Evolutionary conservation across 2,329 filamentous ascomycete genomes (phyloP).

Genomic region (Hypoxylon sp.): DNA sequence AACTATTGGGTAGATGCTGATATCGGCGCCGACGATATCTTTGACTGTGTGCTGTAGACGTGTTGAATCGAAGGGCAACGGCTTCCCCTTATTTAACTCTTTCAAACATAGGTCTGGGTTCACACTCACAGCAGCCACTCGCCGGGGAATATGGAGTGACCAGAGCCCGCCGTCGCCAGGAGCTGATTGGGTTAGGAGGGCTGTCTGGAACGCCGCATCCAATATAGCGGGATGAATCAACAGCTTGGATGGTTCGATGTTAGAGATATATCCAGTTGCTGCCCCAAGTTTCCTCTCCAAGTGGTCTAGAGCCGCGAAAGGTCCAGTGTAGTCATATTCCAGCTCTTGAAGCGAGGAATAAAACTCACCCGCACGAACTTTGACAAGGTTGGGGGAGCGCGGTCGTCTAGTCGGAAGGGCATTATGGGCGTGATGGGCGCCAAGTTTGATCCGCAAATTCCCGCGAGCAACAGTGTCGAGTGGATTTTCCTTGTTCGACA

Average conservation of each 20-base stretch:
- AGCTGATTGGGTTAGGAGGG: slow-evolving; percentile 42
- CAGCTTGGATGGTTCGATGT: not conserved
- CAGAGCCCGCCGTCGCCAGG: slow-evolving; percentile 43
- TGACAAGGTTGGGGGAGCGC: not conserved
- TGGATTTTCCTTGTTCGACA: not conserved
- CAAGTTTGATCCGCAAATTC: no score
- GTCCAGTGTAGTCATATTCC: not conserved
- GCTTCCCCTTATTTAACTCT: not conserved
- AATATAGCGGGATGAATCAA: slow-evolving; percentile 43
- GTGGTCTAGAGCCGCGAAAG: not conserved
- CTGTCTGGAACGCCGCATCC: slow-evolving; percentile 45
- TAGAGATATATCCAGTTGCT: not conserved
- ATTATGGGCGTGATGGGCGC: no score
- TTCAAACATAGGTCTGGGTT: not conserved
- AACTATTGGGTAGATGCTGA: slow-evolving; percentile 3
- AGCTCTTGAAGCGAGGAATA: not conserved
- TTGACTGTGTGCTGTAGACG: not conserved
- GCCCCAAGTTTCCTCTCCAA: not conserved
- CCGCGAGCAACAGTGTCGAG: no score
- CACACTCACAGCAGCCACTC: not conserved
- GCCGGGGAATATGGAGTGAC: slow-evolving; percentile 35
- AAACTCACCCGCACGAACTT: not conserved
- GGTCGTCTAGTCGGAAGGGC: not conserved
- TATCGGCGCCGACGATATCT: slow-evolving; percentile 2
- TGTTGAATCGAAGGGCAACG: not conserved